phyloP scores from a whole-genome alignment of 1,139 yeast species.

The Scheffersomyces stambukii region DNA sequence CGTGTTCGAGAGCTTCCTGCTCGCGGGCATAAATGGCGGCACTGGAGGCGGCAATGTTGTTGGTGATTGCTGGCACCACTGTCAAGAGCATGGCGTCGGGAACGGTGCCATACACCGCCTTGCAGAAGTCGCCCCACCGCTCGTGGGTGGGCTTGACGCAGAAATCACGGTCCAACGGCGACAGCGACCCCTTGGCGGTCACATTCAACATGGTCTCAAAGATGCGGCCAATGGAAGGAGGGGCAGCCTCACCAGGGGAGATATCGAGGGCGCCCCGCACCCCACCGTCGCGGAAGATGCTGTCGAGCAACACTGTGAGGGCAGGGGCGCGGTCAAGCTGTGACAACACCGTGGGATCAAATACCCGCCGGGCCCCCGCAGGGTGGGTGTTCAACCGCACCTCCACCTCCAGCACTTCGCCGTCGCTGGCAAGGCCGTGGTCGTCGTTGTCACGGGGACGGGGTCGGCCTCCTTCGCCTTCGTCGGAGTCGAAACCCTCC shows the following conservation, averaged over 20 bases:
- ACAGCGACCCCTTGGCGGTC: conserved; percentile 8
- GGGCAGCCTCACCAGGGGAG: conserved; percentile 13
- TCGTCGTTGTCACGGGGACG: conserved; percentile 3
- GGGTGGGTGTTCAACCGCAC: conserved; percentile 14
- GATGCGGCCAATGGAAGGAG: conserved; percentile 20
- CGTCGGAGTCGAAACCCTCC: conserved; percentile 6
- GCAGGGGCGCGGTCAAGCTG: conserved; percentile 13
- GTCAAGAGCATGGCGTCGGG: conserved; percentile 38
- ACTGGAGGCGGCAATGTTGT: conserved; percentile 50
- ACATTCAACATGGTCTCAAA: conserved; percentile 24
- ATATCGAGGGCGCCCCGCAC: conserved; percentile 16
- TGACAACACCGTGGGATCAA: conserved; percentile 10
- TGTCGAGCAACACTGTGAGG: conserved; percentile 12
- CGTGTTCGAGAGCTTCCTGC: conserved; percentile 25
- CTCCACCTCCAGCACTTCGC: conserved; percentile 16
- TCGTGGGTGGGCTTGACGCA: conserved; percentile 56
- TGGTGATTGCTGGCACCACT: conserved; percentile 49
- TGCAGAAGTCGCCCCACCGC: conserved; percentile 65
- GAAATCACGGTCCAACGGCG: conserved; percentile 17
- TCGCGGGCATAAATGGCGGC: conserved; percentile 23
- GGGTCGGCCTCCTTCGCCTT: conserved; percentile 8
- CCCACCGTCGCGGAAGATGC: conserved; percentile 13
- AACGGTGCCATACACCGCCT: conserved; percentile 44
- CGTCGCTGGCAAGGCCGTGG: conserved; percentile 5
- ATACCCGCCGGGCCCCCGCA: conserved; percentile 8